Conservation (phyloP, 164 flowering plant species). For the Chloranthus sessilifolius region DNA sequence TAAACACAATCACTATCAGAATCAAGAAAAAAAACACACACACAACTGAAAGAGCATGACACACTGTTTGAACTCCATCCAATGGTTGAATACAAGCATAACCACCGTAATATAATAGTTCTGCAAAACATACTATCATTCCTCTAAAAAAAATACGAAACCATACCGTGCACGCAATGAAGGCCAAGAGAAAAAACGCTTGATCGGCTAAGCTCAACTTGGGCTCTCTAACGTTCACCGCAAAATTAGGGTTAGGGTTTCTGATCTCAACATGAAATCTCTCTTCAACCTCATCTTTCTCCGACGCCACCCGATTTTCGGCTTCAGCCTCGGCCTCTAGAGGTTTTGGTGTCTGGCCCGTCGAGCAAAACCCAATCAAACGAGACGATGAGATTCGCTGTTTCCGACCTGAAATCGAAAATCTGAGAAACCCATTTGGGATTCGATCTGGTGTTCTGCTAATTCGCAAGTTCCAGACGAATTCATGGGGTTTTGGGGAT, state of each 20-base stretch:
- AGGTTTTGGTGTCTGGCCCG: not conserved
- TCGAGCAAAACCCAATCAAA: conserved; percentile 9
- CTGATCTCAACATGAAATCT: conserved; percentile 36
- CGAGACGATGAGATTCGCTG: conserved; percentile 12
- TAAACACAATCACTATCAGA: too few species aligned
- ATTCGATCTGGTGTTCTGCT: conserved; percentile 6
- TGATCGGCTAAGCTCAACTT: conserved; percentile 60
- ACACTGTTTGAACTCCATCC: too few species aligned
- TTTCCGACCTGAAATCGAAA: not conserved
- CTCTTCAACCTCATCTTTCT: conserved; percentile 7
- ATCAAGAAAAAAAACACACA: too few species aligned
- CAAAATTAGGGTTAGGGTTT: conserved; percentile 25
- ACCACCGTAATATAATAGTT: too few species aligned
- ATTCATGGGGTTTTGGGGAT: not conserved
- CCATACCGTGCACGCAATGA: conserved; percentile 70
- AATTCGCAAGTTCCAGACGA: conserved; percentile 1
- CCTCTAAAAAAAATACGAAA: not conserved
- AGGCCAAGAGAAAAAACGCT: conserved; percentile 64
- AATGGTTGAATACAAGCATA: too few species aligned
- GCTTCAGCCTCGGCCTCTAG: conserved; percentile 1
- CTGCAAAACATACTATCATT: too few species aligned
- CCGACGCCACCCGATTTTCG: not conserved
- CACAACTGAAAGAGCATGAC: too few species aligned
- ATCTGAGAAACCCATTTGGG: conserved; percentile 6
- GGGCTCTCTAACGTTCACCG: conserved; percentile 20